Conservation (phyloP, 2,329 filamentous ascomycete genomes). For the Aschersonia sp. region DNA sequence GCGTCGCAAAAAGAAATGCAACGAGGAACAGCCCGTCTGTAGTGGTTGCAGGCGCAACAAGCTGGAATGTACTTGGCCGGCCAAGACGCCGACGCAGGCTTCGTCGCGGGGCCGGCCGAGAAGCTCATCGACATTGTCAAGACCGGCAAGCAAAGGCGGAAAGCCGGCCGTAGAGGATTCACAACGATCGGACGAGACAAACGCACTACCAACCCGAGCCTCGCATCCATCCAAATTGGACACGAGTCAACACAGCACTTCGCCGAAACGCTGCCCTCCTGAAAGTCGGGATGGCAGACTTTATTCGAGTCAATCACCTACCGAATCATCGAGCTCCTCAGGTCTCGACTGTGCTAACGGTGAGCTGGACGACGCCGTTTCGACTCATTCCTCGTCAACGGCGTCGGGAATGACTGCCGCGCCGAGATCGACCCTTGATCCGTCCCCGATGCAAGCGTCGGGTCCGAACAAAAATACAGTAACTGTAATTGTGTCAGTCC, state of each 20-base stretch:
- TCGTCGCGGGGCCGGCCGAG: background rate
- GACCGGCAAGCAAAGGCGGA: background rate
- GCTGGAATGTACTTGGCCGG: slow-evolving; percentile 36
- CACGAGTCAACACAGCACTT: too few species aligned
- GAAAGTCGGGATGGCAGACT: background rate
- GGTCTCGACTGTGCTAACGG: background rate
- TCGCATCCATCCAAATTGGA: background rate
- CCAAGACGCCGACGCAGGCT: slow-evolving; percentile 5
- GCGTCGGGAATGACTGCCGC: background rate
- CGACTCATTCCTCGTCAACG: background rate
- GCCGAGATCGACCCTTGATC: background rate
- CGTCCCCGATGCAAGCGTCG: background rate
- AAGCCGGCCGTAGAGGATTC: background rate
- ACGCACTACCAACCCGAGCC: background rate
- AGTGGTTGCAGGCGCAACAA: slow-evolving; percentile 38
- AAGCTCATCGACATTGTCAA: background rate
- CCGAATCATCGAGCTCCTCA: background rate
- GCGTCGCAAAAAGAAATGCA: slow-evolving; percentile 39
- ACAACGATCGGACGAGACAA: background rate
- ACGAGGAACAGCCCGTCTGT: slow-evolving; percentile 36
- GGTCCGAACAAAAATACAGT: background rate
- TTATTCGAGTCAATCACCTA: background rate
- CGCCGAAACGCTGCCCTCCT: too few species aligned
- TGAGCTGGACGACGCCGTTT: background rate
- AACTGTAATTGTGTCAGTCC: too few species aligned